Percentiles rank a stretch among this genome's conserved stretches.
Evolutionary conservation across 352 stramenopile species (phyloP).

Genomic region (Globisporangium nunn): DNA sequence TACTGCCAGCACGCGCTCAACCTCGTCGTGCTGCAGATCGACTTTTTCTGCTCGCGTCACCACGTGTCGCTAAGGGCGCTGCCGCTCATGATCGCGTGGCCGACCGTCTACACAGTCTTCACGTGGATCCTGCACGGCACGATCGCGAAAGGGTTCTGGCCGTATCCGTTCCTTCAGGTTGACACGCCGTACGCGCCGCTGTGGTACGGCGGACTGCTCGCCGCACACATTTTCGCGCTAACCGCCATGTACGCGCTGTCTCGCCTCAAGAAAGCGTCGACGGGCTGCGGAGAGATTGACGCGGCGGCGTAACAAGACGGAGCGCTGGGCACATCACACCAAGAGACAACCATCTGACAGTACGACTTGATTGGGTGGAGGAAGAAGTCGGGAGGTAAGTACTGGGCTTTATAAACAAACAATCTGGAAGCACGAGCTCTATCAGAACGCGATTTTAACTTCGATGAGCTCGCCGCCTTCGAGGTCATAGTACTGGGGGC

Average conservation of each 20-base stretch:
- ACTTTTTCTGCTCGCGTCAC: conserved; percentile 52
- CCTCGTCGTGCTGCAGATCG: conserved; percentile 56
- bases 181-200: conserved; percentile 65
- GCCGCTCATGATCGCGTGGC: conserved; percentile 54
- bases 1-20: conserved; percentile 78
- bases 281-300: neutral
- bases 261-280: conserved; percentile 21
- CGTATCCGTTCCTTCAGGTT: conserved; percentile 72
- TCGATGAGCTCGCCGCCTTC: conserved; percentile 66
- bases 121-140: conserved; percentile 72
- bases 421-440: neutral
- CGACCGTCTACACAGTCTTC: conserved; percentile 61
- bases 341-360: too few relatives aligned
- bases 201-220: conserved; percentile 59
- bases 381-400: neutral
- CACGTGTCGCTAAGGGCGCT: conserved; percentile 45
- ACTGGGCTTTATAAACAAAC: conserved; percentile 6
- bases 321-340: neutral
- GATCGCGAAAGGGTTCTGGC: conserved; percentile 62
- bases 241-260: conserved; percentile 38
- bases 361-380: too few relatives aligned
- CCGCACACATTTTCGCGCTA: conserved; percentile 37
- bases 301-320: neutral
- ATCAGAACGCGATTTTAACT: conserved; percentile 33
- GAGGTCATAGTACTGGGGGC: conserved; percentile 38